These are phyloP conservation scores for Coprinellus micaceus DNA, from an alignment of 768 basidiomycete genomes.

Conservation along the genomic window DNA sequence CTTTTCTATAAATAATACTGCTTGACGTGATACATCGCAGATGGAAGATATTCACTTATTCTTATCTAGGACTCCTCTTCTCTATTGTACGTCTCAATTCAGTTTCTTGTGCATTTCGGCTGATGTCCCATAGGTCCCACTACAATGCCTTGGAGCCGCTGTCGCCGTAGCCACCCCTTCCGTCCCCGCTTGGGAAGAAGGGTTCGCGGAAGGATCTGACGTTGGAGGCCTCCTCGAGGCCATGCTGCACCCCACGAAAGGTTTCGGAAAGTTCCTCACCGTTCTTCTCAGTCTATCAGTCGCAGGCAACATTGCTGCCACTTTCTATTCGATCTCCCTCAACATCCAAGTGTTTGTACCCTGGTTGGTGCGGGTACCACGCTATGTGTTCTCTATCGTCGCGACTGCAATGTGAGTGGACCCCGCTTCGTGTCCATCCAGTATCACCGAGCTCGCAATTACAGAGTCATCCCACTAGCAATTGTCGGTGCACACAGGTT, in stretches of 20 bases:
- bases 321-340: slow-evolving; percentile 77
- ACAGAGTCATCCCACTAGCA: slow-evolving; percentile 66
- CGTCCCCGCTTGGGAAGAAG: slow-evolving; percentile 60
- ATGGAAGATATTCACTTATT: slow-evolving; percentile 60
- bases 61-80: slow-evolving; percentile 65
- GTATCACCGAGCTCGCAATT: neutral
- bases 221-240: slow-evolving; percentile 71
- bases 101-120: neutral
- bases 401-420: slow-evolving; percentile 62
- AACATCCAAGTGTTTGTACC: slow-evolving; percentile 71
- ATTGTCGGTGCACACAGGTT: slow-evolving; percentile 75
- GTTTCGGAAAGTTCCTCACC: slow-evolving; percentile 76
- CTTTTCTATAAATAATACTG: neutral
- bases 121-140: slow-evolving; percentile 33
- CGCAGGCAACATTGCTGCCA: slow-evolving; percentile 76
- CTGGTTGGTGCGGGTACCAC: slow-evolving; percentile 53
- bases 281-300: slow-evolving; percentile 81
- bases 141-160: slow-evolving; percentile 56
- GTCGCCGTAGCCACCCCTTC: slow-evolving; percentile 51
- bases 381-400: slow-evolving; percentile 74
- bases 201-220: slow-evolving; percentile 47
- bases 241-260: slow-evolving; percentile 65
- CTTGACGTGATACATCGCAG: slow-evolving; percentile 27
- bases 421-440: neutral
- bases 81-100: slow-evolving; percentile 40